Base-by-base conservation (phyloP, 116 monocot genomes). In the Cymodocea nodosa region DNA sequence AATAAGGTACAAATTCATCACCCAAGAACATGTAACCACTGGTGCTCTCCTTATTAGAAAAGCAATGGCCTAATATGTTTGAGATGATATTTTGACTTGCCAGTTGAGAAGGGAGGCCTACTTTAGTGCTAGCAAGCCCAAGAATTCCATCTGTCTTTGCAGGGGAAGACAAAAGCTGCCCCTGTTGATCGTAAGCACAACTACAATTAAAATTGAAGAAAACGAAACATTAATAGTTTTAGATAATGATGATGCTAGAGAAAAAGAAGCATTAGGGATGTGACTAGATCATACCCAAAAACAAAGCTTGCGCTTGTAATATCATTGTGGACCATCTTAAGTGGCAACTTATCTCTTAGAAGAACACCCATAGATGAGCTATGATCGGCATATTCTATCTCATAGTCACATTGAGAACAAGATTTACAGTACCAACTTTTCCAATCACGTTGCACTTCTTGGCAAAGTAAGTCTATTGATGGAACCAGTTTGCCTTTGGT, bases 171-270 rank as follows among this genome's bases (percentile, higher is more conserved):
- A 79, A 75, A 75, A 90, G 74, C 54, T 78, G 83, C 19, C 90
- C 90, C 77, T 84, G 86, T 60, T 90, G 90, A 81, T 90, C 86
- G 73, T 94, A 94, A 54, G 85, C 89, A 77, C 94, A 94, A 67
- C 94, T 94, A 63, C 40, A 63, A 39, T 30, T 19, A 52, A 56
- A 69, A 35, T 68, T 37, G 35, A 7, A 51, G 51, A 48, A 5
- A 65, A 50, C 16, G 23, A 23, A 8, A 25, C 14, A 51, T 51
- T 14, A 23, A 23, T 50, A 37, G 39, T 44, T 40, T n/a, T 5
- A 44, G 18, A 35, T 14, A 15, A 62, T 15, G 12, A 16, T 12
- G 18, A 13, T 18, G 35, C 7, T 16, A 39, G 2, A 39, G 44
- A 62, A 25, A 2, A 59, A 2, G 2, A 49, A 23, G 48, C 49